Conservation (phyloP, 345 rosid genomes). For the Sonneratia alba region DNA sequence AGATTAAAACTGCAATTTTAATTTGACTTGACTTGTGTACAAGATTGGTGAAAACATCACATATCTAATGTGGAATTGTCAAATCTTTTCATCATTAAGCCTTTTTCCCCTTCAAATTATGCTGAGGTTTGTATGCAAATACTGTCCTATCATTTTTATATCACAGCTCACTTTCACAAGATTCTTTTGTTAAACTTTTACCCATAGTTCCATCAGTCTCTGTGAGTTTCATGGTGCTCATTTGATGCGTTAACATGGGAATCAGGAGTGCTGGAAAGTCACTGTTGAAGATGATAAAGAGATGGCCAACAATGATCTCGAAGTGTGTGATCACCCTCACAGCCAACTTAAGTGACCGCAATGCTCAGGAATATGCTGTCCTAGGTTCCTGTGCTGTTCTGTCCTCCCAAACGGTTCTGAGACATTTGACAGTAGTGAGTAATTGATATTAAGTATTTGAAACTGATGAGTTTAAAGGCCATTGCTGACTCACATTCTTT, state of each 20-base stretch:
- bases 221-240: neutral
- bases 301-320: slow-evolving; percentile 87
- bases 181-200: neutral
- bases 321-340: slow-evolving; percentile 71
- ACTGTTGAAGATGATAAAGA: slow-evolving; percentile 79
- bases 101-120: neutral
- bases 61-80: neutral
- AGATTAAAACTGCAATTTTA: neutral
- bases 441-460: slow-evolving; percentile 16
- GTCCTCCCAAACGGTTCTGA: slow-evolving; percentile 85
- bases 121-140: neutral
- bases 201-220: neutral
- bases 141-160: neutral
- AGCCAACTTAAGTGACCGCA: slow-evolving; percentile 53
- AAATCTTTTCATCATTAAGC: neutral
- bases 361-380: slow-evolving; percentile 62
- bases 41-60: neutral
- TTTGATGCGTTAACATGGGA: slow-evolving; percentile 19
- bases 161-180: neutral
- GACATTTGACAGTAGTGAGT: slow-evolving; percentile 79
- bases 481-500: slow-evolving; percentile 26
- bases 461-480: slow-evolving; percentile 11
- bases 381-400: slow-evolving; percentile 92
- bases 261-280: slow-evolving; percentile 90
- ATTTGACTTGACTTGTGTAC: neutral